phyloP scores from a whole-genome alignment of 495 filamentous ascomycete genomes.

The Staphylotrichum tortipilum region DNA sequence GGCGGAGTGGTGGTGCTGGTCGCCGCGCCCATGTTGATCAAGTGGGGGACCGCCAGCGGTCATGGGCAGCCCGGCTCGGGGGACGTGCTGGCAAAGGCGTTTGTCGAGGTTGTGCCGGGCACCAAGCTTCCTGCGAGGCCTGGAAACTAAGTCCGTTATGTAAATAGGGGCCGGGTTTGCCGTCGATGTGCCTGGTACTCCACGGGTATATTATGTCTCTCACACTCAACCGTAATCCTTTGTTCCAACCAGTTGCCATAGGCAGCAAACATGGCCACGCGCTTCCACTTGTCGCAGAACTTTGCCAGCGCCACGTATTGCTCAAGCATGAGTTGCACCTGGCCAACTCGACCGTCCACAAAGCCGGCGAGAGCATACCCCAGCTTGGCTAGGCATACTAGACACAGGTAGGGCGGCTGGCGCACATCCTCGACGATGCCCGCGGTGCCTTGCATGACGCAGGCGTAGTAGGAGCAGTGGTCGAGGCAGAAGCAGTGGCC shows the following conservation, averaged over 20 bases:
- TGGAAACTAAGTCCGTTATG: too few relatives aligned
- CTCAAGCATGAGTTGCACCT: slow-evolving; percentile 22
- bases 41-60: too few relatives aligned
- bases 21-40: too few relatives aligned
- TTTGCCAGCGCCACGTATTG: slow-evolving; percentile 36
- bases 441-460: slow-evolving; percentile 57
- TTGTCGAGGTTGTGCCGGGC: too few relatives aligned
- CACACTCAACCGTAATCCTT: too few relatives aligned
- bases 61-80: too few relatives aligned
- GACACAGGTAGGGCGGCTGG: slow-evolving; percentile 61
- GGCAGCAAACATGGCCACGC: slow-evolving; percentile 34
- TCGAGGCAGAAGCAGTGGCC: slow-evolving; percentile 58
- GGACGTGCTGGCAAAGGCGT: too few relatives aligned
- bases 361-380: slow-evolving; percentile 18
- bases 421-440: slow-evolving; percentile 53
- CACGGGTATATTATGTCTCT: too few relatives aligned
- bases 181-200: too few relatives aligned
- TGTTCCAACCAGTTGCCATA: slow-evolving; percentile 33
- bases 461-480: slow-evolving; percentile 63
- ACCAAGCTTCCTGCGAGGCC: too few relatives aligned
- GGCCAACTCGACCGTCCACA: neutral
- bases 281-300: slow-evolving; percentile 36
- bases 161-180: too few relatives aligned
- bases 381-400: slow-evolving; percentile 52
- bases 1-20: too few relatives aligned